These are phyloP conservation scores for Thalassiosira hispida DNA, from an alignment of 352 stramenopile species.

Conservation along the genomic window DNA sequence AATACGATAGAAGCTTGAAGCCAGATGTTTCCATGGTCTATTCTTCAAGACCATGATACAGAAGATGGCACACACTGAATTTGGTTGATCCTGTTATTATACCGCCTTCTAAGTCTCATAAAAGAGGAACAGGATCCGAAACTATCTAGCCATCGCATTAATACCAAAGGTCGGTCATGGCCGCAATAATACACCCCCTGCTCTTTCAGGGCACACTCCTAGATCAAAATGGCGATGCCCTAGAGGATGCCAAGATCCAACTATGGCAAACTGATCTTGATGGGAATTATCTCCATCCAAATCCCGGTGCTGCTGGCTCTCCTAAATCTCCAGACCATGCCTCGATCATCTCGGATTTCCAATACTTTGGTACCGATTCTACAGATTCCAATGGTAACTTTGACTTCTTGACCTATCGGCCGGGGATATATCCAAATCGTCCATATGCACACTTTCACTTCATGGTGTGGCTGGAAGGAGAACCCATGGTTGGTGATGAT, in stretches of 20 bases:
- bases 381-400: slow-evolving; percentile 20
- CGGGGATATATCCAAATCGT: slow-evolving; percentile 13
- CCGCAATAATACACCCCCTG: neutral
- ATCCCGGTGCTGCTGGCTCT: neutral
- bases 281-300: slow-evolving; percentile 32
- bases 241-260: slow-evolving; percentile 17
- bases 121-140: too few species aligned
- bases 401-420: slow-evolving; percentile 34
- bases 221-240: slow-evolving; percentile 2
- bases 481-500: neutral
- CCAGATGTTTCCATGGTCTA: too few species aligned
- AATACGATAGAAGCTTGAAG: too few species aligned
- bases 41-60: too few species aligned
- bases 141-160: too few species aligned
- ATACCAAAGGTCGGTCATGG: slow-evolving; percentile 4
- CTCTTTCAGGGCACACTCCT: slow-evolving; percentile 36
- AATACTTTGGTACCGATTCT: slow-evolving; percentile 35
- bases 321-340: slow-evolving; percentile 9
- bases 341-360: slow-evolving; percentile 21
- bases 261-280: slow-evolving; percentile 38
- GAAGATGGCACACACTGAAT: too few species aligned
- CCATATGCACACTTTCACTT: slow-evolving; percentile 36
- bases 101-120: too few species aligned
- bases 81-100: too few species aligned
- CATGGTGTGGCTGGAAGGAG: slow-evolving; percentile 24